These are phyloP conservation scores for Tetrapisispora phaffii DNA, from an alignment of 805 yeast species.

Conservation along the genomic window DNA sequence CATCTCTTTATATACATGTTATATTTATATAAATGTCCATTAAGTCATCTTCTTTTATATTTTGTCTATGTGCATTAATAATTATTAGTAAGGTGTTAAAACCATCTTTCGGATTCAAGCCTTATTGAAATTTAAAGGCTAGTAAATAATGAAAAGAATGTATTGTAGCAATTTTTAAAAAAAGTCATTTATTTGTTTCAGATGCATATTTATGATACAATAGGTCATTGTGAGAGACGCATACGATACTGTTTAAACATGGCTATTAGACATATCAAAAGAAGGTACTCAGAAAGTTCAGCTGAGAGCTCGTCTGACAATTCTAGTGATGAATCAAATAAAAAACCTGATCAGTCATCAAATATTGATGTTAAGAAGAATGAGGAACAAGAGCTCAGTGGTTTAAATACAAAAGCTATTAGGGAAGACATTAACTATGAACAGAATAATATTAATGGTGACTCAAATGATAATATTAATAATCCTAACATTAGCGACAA, in stretches of 20 bases:
- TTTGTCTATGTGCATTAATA: too few relatives aligned
- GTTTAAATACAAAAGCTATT: background rate
- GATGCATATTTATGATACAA: background rate
- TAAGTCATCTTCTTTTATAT: too few relatives aligned
- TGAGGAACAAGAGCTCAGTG: background rate
- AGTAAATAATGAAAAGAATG: too few relatives aligned
- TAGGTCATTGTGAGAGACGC: background rate
- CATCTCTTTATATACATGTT: too few relatives aligned
- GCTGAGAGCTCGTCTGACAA: background rate
- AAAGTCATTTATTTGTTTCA: too few relatives aligned
- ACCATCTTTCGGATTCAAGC: too few relatives aligned
- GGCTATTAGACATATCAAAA: constrained; percentile 19
- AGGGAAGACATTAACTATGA: background rate
- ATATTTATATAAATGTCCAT: too few relatives aligned
- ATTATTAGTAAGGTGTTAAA: too few relatives aligned
- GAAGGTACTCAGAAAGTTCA: constrained; percentile 1
- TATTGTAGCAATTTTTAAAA: too few relatives aligned
- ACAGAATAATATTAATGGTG: background rate
- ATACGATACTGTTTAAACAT: constrained; percentile 2
- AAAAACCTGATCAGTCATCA: background rate
- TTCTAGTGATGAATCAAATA: constrained; percentile 1
- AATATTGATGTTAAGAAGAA: background rate
- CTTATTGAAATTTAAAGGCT: too few relatives aligned
- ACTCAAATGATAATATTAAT: background rate
- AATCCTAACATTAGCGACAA: background rate